Base-by-base conservation (phyloP, 23 red algal genomes). In the Gracilaria gracilis region DNA sequence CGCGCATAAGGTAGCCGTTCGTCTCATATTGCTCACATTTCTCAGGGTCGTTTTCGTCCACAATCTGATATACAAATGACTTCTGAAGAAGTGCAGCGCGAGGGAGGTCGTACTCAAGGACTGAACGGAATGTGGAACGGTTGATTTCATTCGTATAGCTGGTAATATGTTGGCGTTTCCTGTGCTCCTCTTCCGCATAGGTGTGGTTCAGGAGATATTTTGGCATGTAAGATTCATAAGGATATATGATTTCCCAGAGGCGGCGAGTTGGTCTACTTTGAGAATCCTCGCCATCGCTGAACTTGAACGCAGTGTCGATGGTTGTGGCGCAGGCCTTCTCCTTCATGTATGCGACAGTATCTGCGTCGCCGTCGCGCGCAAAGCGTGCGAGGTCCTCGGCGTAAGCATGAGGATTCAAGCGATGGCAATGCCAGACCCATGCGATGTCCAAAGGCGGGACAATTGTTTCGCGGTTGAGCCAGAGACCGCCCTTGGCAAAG, bases 401-500 rank as follows among this genome's bases (percentile, higher is more conserved):
- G 35, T 88, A 94, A 11, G 74, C 83, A 38, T 67, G 44, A 50
- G 92, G 92, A 75, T 87, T 87, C 0, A 94, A 14, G 83, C 92
- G 92, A 57, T 94, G 92, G 37, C 65, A 72, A 61, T 88, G 83
- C 92, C 92, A 94, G 21, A 94, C 92, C 92, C 92, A 94, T 7
- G 92, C 92, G 46, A 94, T 94, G 59, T 94, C 92, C 44, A 94
- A 36, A 32, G 92, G 92, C 24, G 92, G 92, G 4, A 94, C 82
- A 19, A 86, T 51, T 31, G 20, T 40, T 0, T 61, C 73, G 9
- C 47, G 29, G 38, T 48, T 79, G 61, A 94, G 70, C 59, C 79
- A 71, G 21, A 92, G 79, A 62, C 92, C 92, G 50, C 84, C 92
- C 9, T 70, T 81, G 5, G 92, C 71, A 59, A 88, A 87, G 33